Conservation (phyloP, 2,329 filamentous ascomycete genomes). For the Penicillium sp. region DNA sequence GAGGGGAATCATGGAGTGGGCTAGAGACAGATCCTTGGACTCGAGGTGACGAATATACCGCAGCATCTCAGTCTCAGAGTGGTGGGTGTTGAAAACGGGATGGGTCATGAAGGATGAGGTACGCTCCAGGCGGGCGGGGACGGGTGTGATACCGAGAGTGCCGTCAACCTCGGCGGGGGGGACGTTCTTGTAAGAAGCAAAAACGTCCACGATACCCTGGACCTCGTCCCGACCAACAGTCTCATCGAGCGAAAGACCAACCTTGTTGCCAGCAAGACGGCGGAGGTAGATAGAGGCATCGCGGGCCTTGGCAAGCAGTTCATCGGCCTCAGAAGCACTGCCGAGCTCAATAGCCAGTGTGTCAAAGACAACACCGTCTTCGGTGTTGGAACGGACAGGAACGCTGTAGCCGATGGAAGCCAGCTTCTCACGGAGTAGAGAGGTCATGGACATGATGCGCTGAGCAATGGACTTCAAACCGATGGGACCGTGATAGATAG, state of each 20-base stretch:
- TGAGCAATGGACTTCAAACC: conserved; percentile 81
- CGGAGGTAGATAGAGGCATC: conserved; percentile 59
- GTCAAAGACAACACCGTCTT: conserved; percentile 66
- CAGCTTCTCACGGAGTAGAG: conserved; percentile 63
- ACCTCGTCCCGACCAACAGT: conserved; percentile 57
- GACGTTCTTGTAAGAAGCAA: conserved; percentile 45
- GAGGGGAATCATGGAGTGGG: conserved; percentile 95
- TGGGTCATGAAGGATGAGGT: conserved; percentile 76
- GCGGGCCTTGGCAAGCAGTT: conserved; percentile 51
- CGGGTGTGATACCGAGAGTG: conserved; percentile 38
- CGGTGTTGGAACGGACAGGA: conserved; percentile 53
- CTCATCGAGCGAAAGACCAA: conserved; percentile 77
- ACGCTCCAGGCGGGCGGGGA: conserved; percentile 58
- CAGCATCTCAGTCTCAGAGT: conserved; percentile 90
- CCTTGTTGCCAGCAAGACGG: conserved; percentile 54
- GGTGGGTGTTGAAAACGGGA: conserved; percentile 89
- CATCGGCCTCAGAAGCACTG: conserved; percentile 48
- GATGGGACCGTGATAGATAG: conserved; percentile 83
- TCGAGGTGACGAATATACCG: conserved; percentile 91
- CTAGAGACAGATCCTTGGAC: conserved; percentile 88
- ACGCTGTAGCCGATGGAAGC: conserved; percentile 61
- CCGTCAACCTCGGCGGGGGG: conserved; percentile 32
- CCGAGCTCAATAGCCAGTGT: conserved; percentile 66
- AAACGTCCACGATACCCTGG: conserved; percentile 54
- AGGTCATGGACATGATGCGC: conserved; percentile 66